Base-by-base conservation (phyloP, 192 early-diverging fungal genomes). In the Phlyctochytrium planicorne region DNA sequence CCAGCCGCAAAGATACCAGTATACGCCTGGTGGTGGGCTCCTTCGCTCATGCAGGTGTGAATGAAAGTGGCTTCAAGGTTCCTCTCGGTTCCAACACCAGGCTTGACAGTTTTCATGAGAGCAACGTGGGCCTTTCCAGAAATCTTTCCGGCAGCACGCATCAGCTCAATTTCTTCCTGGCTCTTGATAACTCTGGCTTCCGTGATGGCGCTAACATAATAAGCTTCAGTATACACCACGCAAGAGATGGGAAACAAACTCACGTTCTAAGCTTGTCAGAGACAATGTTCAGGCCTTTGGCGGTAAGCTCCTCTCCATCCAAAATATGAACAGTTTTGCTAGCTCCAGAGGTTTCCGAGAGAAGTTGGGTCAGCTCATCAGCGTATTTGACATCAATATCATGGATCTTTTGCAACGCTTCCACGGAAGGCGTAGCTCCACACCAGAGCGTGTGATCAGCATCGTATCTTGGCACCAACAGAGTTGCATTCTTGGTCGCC, bases 131-230 rank as follows among this genome's bases (percentile, higher is more conserved):
- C 95, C 10, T 87, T 81, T 10, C 72, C 75, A 61, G 89, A 89
- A 73, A 94, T 88, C 30, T 75, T 77, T 72, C 90, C 92, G 1
- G 91, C 90, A 32, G 78, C 69, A n/a, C 93, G 89, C 73, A 95
- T 88, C 2, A 92, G 65, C 6, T 76, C 88, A 64, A 94, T 78
- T 66, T 97, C 94, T 65, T 78, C 83, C 1, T 80, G 29, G 25
- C 88, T 79, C 78, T 97, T 97, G 79, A 86, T 84, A 59, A 93
- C 77, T 30, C 95, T 86, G 1, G 93, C 82, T 53, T 94, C 90
- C 52, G 84, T 84, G 56, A 97, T 71, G 14, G 91, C 90, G 30
- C 31, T 62, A 33, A 36, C 61, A 57, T 10, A 57, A 40, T 62
- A 36, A 33, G 34, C 32, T n/a, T n/a, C n/a, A n/a, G n/a, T 10